phyloP scores from a whole-genome alignment of 176 grass and related monocot genomes.

The Triticum monococcum region DNA sequence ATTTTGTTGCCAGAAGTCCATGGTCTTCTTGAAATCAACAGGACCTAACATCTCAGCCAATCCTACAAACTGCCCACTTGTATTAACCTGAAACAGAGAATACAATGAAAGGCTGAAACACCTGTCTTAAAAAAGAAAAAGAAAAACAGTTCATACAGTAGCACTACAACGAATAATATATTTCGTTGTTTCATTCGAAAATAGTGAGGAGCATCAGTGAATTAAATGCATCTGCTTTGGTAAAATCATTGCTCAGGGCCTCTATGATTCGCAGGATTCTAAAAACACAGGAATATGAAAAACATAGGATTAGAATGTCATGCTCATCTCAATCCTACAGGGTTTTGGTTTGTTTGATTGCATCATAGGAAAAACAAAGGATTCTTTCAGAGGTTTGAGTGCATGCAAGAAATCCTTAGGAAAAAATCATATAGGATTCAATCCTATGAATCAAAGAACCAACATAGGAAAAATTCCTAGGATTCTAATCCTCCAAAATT shows the following conservation, averaged over 20 bases:
- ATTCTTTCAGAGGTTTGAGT: too few species aligned
- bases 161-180: not conserved
- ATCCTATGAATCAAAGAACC: too few species aligned
- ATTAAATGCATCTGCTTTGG: conserved; percentile 8
- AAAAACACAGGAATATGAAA: too few species aligned
- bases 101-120: not conserved
- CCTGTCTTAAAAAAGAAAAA: not conserved
- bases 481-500: too few species aligned
- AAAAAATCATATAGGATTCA: too few species aligned
- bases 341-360: too few species aligned
- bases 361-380: too few species aligned
- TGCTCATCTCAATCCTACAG: too few species aligned
- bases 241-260: not conserved
- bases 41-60: conserved; percentile 90
- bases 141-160: not conserved
- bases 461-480: too few species aligned
- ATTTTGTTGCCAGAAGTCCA: conserved; percentile 79
- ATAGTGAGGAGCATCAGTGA: not conserved
- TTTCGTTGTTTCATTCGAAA: not conserved
- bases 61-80: conserved; percentile 85
- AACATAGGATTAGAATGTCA: too few species aligned
- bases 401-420: too few species aligned
- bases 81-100: conserved; percentile 77
- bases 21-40: conserved; percentile 83
- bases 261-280: too few species aligned